phyloP scores from a whole-genome alignment of 257 asterid genomes.

The Solanum ahanhuiri region DNA sequence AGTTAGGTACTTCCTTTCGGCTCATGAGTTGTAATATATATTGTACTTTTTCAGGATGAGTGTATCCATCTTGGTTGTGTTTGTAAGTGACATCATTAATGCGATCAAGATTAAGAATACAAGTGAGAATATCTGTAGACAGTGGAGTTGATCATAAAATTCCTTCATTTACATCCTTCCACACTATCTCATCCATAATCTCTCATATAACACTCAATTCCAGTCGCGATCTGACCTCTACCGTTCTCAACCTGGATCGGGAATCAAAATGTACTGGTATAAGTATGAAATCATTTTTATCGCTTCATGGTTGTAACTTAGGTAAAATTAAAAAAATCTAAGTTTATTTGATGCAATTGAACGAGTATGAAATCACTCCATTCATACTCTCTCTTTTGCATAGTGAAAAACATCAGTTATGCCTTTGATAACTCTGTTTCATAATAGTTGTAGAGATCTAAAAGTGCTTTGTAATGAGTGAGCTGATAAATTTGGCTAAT shows the following conservation, averaged over 20 bases:
- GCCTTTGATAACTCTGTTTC: neutral
- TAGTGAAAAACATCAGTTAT: neutral
- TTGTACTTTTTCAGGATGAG: constrained; percentile 17
- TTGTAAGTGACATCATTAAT: constrained; percentile 29
- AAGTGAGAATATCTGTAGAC: constrained; percentile 6
- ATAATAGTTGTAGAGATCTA: neutral
- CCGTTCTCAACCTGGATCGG: constrained; percentile 33
- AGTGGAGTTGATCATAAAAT: constrained; percentile 2
- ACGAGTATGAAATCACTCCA: neutral
- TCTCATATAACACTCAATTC: constrained; percentile 39
- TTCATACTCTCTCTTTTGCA: neutral
- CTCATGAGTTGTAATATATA: neutral
- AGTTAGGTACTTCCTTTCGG: neutral
- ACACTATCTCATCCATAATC: constrained; percentile 25
- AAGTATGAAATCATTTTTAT: neutral
- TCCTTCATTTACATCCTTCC: constrained; percentile 49
- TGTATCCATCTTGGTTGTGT: constrained; percentile 28
- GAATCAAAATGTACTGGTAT: neutral
- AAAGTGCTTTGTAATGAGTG: neutral
- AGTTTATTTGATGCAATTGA: neutral
- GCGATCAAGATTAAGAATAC: constrained; percentile 20
- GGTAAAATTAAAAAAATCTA: neutral
- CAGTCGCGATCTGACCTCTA: constrained; percentile 33
- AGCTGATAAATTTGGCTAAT: neutral
- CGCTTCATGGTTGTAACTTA: neutral